Conservation (phyloP, 2,329 filamentous ascomycete species). For the Fusarium dimerum region DNA sequence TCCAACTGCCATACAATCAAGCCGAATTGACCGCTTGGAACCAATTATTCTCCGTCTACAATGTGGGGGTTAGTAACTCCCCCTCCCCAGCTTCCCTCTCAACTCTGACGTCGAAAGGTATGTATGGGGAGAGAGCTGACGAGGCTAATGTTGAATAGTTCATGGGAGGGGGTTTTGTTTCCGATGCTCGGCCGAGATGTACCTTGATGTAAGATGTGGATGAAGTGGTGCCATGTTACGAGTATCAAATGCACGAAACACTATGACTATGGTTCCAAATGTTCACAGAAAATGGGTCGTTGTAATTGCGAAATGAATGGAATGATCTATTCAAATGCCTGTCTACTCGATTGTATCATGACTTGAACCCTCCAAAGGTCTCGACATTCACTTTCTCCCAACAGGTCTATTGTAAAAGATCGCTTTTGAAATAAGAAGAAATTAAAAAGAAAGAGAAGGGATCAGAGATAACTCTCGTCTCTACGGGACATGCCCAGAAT, state of each 20-base stretch:
- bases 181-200: background rate
- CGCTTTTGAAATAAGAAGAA: no score
- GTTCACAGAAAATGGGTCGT: background rate
- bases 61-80: no score
- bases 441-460: no score
- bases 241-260: background rate
- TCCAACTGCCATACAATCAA: slow-evolving; percentile 6
- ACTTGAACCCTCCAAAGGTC: background rate
- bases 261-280: background rate
- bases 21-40: slow-evolving; percentile 11
- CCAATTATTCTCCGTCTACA: slow-evolving; percentile 9
- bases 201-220: no score
- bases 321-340: slow-evolving; percentile 16
- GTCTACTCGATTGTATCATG: slow-evolving; percentile 4
- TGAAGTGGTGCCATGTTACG: no score
- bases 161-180: background rate
- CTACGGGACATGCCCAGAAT: no score
- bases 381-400: no score
- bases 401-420: no score
- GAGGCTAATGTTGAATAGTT: background rate
- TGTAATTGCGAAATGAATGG: slow-evolving; percentile 6
- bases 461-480: no score
- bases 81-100: background rate
- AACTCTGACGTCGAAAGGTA: background rate
- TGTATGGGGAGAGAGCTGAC: background rate